Conservation (phyloP, 2,329 filamentous ascomycete genomes). For the Pezicula radicicola region DNA sequence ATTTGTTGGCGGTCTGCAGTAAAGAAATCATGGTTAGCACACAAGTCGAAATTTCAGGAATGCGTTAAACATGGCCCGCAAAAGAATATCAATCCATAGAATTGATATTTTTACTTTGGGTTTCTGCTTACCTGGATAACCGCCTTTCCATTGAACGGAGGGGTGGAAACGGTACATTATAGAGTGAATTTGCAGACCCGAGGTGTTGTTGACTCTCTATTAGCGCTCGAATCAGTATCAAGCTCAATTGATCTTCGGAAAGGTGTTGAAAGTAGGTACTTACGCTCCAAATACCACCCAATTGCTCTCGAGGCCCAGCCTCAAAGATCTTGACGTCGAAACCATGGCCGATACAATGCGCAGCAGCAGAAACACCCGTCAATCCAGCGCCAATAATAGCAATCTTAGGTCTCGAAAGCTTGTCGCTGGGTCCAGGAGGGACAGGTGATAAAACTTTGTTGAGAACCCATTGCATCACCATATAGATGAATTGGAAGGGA, state of each 20-base stretch:
- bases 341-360: constrained; percentile 81
- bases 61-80: too few relatives aligned
- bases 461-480: constrained; percentile 62
- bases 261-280: constrained; percentile 22
- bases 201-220: constrained; percentile 77
- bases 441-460: constrained; percentile 65
- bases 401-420: constrained; percentile 60
- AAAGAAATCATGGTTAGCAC: too few relatives aligned
- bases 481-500: constrained; percentile 60
- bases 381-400: constrained; percentile 71
- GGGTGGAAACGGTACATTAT: constrained; percentile 89
- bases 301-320: constrained; percentile 57
- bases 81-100: too few relatives aligned
- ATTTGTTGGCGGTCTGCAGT: constrained; percentile 64
- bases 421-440: constrained; percentile 57
- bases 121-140: constrained; percentile 55
- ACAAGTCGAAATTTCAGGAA: too few relatives aligned
- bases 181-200: constrained; percentile 78
- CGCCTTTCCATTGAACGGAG: constrained; percentile 67
- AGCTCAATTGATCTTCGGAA: neutral
- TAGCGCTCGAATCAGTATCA: neutral
- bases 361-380: constrained; percentile 73
- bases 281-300: constrained; percentile 82
- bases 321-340: constrained; percentile 83
- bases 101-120: too few relatives aligned